A percentile compares a stretch with the other conserved stretches of the same genome.
These are phyloP conservation scores for Cicer pinnatifidum DNA, from an alignment of 306 rosid species.

Conservation along the genomic window DNA sequence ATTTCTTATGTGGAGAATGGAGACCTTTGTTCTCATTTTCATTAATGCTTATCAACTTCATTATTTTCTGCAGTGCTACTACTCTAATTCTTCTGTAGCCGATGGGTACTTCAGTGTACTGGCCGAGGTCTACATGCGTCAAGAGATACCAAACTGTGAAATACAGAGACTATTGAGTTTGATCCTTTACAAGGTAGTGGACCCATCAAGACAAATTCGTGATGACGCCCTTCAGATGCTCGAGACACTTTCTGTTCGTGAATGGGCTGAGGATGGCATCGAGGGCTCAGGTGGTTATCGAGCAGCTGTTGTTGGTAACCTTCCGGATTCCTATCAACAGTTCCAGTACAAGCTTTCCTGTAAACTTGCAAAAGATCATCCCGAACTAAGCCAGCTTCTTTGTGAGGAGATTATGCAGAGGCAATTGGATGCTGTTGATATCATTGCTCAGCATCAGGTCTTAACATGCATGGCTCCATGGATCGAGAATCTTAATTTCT, in stretches of 20 bases:
- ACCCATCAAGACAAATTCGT: slow-evolving; percentile 97
- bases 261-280: slow-evolving; percentile 98
- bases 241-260: slow-evolving; percentile 96
- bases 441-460: slow-evolving; percentile 99
- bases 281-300: slow-evolving; percentile 96
- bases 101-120: slow-evolving; percentile 99
- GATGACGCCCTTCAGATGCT: slow-evolving; percentile 99
- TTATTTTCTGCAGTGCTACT: slow-evolving; percentile 74
- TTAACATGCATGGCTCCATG: slow-evolving; percentile 99
- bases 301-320: slow-evolving; percentile 99
- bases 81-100: slow-evolving; percentile 96
- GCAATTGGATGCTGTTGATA: slow-evolving; percentile 99
- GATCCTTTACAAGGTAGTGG: slow-evolving; percentile 99
- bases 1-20: slow-evolving; percentile 8
- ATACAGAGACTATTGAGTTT: slow-evolving; percentile 93
- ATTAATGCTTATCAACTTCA: slow-evolving; percentile 40
- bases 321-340: slow-evolving; percentile 99
- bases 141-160: slow-evolving; percentile 99
- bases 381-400: slow-evolving; percentile 95
- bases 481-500: slow-evolving; percentile 98
- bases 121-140: slow-evolving; percentile 99
- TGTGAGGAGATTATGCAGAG: slow-evolving; percentile 99
- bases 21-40: slow-evolving; percentile 16
- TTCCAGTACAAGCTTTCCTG: slow-evolving; percentile 98
- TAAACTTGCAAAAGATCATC: slow-evolving; percentile 99